phyloP scores from a whole-genome alignment of 2,329 filamentous ascomycete genomes.

The Fusarium oxysporum region DNA sequence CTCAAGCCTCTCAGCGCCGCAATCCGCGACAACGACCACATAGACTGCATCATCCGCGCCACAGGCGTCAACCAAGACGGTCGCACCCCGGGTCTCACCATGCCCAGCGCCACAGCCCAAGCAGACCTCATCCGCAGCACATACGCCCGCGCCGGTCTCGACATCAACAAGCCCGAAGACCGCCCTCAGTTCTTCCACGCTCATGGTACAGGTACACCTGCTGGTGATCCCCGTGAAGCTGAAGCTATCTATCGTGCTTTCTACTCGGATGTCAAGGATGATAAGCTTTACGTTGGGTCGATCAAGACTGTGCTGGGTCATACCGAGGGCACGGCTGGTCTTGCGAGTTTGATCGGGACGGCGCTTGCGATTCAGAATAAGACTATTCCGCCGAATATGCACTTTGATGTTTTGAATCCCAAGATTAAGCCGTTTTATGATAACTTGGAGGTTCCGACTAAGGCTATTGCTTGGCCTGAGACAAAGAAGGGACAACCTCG shows the following conservation, averaged over 20 bases:
- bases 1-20: neutral
- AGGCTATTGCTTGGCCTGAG: neutral
- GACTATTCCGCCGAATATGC: neutral
- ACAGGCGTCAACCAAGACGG: neutral
- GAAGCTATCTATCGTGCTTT: accelerated
- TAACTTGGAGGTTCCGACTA: neutral
- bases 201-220: neutral
- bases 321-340: accelerated
- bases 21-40: neutral
- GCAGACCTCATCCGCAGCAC: neutral
- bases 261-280: neutral
- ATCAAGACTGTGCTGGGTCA: neutral
- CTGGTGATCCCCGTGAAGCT: neutral
- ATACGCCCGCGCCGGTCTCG: neutral
- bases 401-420: neutral
- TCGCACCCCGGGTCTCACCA: neutral
- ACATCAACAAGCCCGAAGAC: neutral
- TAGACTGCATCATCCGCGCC: neutral
- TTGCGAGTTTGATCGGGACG: neutral
- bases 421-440: neutral
- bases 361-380: neutral
- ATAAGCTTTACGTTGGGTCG: neutral
- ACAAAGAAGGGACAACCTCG: neutral
- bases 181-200: neutral
- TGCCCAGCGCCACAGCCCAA: neutral